A percentile compares a stretch with the other conserved stretches of the same genome.
Conservation (phyloP, 768 basidiomycete genomes). For the Pisolithus marmoratus region DNA sequence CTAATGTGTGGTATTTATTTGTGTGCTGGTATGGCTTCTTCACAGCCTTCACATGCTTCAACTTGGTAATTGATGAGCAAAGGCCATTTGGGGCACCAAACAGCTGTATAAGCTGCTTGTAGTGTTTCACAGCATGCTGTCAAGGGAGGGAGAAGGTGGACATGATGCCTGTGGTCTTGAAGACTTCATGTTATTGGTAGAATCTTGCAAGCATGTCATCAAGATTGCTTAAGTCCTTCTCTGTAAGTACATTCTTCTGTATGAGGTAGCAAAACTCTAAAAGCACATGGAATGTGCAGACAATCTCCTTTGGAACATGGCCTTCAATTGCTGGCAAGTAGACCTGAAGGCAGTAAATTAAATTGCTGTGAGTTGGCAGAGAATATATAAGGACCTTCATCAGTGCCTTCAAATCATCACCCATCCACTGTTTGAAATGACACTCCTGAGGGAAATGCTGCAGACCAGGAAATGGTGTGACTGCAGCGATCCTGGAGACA, state of each 20-base stretch:
- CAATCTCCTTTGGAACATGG: constrained; percentile 12
- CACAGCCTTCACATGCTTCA: constrained; percentile 31
- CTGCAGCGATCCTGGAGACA: constrained; percentile 21
- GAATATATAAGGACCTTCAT: constrained; percentile 29
- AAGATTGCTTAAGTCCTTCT: constrained; percentile 13
- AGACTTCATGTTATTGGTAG: constrained; percentile 17
- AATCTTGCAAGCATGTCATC: constrained; percentile 13
- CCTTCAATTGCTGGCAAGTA: constrained; percentile 26
- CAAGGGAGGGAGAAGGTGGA: constrained; percentile 21
- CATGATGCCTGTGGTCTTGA: constrained; percentile 3
- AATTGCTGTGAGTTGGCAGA: neutral
- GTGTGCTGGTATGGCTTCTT: constrained; percentile 30
- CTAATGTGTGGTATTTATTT: constrained; percentile 15
- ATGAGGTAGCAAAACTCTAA: constrained; percentile 32
- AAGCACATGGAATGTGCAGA: constrained; percentile 13
- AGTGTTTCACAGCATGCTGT: constrained; percentile 31
- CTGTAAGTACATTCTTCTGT: constrained; percentile 8
- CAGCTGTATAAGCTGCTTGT: constrained; percentile 12
- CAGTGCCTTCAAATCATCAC: constrained; percentile 34
- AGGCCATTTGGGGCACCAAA: constrained; percentile 33
- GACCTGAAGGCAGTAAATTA: constrained; percentile 12
- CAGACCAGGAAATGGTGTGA: constrained; percentile 22
- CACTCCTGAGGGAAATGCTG: constrained; percentile 25
- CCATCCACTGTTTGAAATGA: constrained; percentile 34
- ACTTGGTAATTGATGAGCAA: constrained; percentile 33